Base-by-base conservation (phyloP, 768 basidiomycete species). In the Xerocomellus chrysenteron region DNA sequence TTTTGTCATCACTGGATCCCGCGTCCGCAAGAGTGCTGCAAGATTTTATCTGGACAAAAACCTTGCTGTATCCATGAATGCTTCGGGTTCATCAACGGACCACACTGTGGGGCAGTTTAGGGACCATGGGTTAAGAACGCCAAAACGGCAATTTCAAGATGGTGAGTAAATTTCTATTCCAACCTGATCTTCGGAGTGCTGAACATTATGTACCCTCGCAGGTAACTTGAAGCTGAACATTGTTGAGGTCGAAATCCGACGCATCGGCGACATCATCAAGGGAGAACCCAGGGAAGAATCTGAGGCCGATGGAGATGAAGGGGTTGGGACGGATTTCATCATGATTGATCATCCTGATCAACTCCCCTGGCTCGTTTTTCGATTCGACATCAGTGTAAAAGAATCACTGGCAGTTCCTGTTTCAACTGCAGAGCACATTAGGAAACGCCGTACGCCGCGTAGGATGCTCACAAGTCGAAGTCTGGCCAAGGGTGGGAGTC, bases 171-270 rank as follows among this genome's bases (percentile, higher is more conserved):
- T n/a, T 36, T 21, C 33, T 24, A 16, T 28, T 30, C 26, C 28
- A 39, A 24, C 43, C 40, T 21, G 11, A 39, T 36, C 30, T 14
- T 41, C 12, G 33, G 24, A 32, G 12, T 30, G 14, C 21, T 39
- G 5, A 35, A 21, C 13, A 11, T 21, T 14, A 32, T 40, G 12
- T 51, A 24, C 19, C 19, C 17, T 44, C 14, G 9, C 14, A 64
- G 58, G 58, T 40, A 45, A 36, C 35, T 6, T 36, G 14, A 40
- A 32, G n/a, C 44, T 64, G 16, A 41, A 50, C 7, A 35, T n/a
- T 17, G 36, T 62, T 2, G 59, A 61, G 19, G 50, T 62, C 26
- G 63, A 64, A 36, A 55, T 64, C 13, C 63, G 63, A 46, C 63
- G 63, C 26, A 57, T 61, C 5, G 36, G 33, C 2, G 28, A 33